These are phyloP conservation scores for Solanum aculeatissimum DNA, from an alignment of 305 asterid species.

Conservation along the genomic window DNA sequence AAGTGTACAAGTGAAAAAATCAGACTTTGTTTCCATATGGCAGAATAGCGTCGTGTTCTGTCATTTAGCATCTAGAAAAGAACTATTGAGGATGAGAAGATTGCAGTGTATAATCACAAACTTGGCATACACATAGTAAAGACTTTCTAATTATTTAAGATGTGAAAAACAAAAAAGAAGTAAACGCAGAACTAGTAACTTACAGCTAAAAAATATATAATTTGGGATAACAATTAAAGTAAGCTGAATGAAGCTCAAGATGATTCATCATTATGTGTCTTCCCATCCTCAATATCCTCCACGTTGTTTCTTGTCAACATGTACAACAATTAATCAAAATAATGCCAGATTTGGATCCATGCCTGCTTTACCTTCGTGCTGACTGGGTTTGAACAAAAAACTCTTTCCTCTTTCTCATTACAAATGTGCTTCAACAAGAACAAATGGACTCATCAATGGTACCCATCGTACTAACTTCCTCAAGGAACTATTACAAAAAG, in stretches of 20 bases:
- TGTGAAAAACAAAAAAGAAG: not conserved
- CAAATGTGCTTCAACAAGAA: not conserved
- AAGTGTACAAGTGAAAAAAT: slow-evolving; percentile 1
- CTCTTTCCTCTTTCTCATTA: not conserved
- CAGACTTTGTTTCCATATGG: not conserved
- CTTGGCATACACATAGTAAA: not conserved
- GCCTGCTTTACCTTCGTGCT: not conserved
- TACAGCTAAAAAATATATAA: not conserved
- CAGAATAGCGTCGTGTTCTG: not conserved
- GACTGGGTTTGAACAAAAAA: not conserved
- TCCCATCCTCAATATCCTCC: not conserved
- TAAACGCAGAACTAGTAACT: not conserved
- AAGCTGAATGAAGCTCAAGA: not conserved
- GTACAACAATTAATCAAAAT: not conserved
- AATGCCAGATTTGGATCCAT: not conserved
- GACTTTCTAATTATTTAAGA: not conserved
- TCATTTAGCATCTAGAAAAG: not conserved
- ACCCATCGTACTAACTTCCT: not conserved
- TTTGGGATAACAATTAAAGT: not conserved
- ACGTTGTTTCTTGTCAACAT: not conserved
- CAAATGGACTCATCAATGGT: not conserved
- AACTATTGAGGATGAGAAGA: not conserved
- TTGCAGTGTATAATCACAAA: not conserved
- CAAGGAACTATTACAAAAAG: not conserved
- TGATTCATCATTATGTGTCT: not conserved